Conservation (phyloP, 148 eudicot genomes). For the Simmondsia chinensis region DNA sequence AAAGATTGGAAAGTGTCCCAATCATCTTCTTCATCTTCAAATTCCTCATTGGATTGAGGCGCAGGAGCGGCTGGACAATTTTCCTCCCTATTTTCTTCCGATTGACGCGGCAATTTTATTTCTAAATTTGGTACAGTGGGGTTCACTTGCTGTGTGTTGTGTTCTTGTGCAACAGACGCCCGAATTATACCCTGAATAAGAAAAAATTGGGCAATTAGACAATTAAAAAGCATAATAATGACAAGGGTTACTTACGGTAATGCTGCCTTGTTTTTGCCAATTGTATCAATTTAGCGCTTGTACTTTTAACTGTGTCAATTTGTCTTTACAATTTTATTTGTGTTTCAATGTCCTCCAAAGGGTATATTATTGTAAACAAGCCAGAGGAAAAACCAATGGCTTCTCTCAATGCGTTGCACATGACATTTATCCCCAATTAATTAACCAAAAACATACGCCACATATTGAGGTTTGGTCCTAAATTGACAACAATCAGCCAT, state of each 20-base stretch:
- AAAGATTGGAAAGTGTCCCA: slow-evolving; percentile 98
- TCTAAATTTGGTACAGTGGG: slow-evolving; percentile 38
- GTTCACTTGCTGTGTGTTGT: slow-evolving; percentile 28
- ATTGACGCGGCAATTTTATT: slow-evolving; percentile 65
- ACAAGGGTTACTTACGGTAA: background rate
- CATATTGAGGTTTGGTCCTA: too few species aligned
- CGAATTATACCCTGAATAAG: slow-evolving; percentile 68
- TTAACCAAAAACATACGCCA: too few species aligned
- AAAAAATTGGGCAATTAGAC: slow-evolving; percentile 7
- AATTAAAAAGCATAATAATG: background rate
- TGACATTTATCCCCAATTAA: too few species aligned
- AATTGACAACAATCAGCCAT: too few species aligned
- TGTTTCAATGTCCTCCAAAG: too few species aligned
- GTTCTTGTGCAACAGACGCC: slow-evolving; percentile 81
- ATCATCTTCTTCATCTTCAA: slow-evolving; percentile 72
- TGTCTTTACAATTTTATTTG: too few species aligned
- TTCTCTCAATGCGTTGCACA: too few species aligned
- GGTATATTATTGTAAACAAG: too few species aligned
- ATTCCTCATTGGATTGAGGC: slow-evolving; percentile 22
- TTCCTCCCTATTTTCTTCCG: slow-evolving; percentile 26
- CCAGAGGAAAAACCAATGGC: too few species aligned
- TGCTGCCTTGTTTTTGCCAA: background rate
- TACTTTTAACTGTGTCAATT: too few species aligned
- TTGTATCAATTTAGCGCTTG: too few species aligned
- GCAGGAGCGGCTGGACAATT: slow-evolving; percentile 15